These are phyloP conservation scores for Naematelia encephala DNA, from an alignment of 768 basidiomycete species.

Conservation along the genomic window DNA sequence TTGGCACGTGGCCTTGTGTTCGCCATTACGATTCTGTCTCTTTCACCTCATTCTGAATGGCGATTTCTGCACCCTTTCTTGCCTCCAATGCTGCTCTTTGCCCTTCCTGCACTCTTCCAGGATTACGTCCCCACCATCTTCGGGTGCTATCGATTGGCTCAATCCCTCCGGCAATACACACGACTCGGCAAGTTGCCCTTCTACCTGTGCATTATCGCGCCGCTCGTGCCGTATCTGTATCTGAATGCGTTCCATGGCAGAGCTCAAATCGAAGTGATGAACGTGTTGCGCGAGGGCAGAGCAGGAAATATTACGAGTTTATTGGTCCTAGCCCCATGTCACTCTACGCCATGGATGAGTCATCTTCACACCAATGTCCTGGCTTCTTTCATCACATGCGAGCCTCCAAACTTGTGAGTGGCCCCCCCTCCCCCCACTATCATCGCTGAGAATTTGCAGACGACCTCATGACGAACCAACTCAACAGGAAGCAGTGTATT, in stretches of 20 bases:
- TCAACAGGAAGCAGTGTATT: conserved; percentile 79
- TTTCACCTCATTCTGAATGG: conserved; percentile 94
- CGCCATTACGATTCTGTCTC: conserved; percentile 68
- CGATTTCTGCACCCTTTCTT: conserved; percentile 89
- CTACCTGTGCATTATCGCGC: conserved; percentile 54
- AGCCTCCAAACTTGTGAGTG: conserved; percentile 80
- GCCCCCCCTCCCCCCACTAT: conserved; percentile 3
- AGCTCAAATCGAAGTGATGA: conserved; percentile 73
- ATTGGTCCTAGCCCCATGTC: conserved; percentile 91
- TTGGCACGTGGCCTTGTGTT: conserved; percentile 60
- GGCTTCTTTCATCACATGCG: conserved; percentile 85
- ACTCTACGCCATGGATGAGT: conserved; percentile 89
- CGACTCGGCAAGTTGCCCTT: conserved; percentile 32
- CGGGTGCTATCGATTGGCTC: conserved; percentile 14
- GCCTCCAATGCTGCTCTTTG: conserved; percentile 75
- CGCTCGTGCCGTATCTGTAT: conserved; percentile 64
- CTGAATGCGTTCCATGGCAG: conserved; percentile 70
- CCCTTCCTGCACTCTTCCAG: conserved; percentile 67
- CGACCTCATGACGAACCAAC: conserved; percentile 59
- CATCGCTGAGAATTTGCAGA: neutral
- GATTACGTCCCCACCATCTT: conserved; percentile 44
- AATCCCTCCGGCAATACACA: conserved; percentile 24
- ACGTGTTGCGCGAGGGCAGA: conserved; percentile 56
- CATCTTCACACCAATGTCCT: conserved; percentile 73
- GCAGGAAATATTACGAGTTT: conserved; percentile 56